Evolutionary conservation across 202 grass and related monocot species (phyloP), one percentile per base, ranked within the genome.

Genomic region (Schoenoplectus triqueter): DNA sequence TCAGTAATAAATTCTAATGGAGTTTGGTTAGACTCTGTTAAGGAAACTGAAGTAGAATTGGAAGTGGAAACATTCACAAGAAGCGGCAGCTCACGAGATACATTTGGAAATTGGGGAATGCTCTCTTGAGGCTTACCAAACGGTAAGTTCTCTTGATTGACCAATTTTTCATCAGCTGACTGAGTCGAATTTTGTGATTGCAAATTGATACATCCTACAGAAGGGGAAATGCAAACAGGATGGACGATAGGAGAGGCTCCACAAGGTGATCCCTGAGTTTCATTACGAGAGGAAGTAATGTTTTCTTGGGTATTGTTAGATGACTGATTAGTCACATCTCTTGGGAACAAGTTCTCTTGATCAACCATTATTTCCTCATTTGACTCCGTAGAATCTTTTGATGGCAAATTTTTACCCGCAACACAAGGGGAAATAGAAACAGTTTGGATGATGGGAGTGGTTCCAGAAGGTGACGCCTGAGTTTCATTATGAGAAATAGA

Each of bases 391-490:
- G 17, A 61, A 61, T 44, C 55, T 78, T 61, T 78, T 7, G 39
- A 41, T 10, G 74, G 22, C 13, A 78, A 77, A 77, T 56, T 77
- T 21, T 77, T 57, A 77, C 51, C 11, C 51, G 20, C 73, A 7
- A 15, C 69, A 18, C 45, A 22, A 61, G 78, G 90, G 46, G 60
- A 56, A 59, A 86, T 69, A 50, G 61, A 73, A 73, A 73, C 89
- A 84, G 69, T 18, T 55, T 84, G 90, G 57, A 59, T 46, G 45
- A 82, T 62, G 49, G 61, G 15, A 70, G 79, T 92, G 18, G 76
- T 52, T 42, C 87, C 84, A 71, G 81, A 55, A 73, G 84, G 88
- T 72, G 86, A 89, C 55, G 76, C 65, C 46, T 62, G 87, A 82
- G 82, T 81, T 48, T 85, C 79, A 86, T 89, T 51, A 86, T 83